A percentile compares a stretch with the other conserved stretches of the same genome.
Conservation (phyloP, 306 rosid genomes). For the Phaseolus lunatus region DNA sequence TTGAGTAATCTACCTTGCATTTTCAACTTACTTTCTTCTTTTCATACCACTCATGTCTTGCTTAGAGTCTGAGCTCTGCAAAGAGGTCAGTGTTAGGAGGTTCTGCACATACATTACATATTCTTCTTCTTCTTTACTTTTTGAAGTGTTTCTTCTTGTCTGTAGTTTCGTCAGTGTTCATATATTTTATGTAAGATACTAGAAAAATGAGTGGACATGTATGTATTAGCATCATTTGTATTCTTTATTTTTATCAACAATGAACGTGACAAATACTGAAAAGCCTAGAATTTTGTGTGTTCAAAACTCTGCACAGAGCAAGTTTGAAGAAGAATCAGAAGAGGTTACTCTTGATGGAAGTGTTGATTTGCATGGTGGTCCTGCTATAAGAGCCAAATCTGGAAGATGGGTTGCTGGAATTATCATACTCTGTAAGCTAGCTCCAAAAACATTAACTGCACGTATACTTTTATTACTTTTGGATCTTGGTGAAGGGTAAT, state of each 20-base stretch:
- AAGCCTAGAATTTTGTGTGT: neutral
- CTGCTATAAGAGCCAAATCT: slow-evolving; percentile 83
- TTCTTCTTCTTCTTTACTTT: neutral
- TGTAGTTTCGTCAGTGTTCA: neutral
- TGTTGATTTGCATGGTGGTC: slow-evolving; percentile 78
- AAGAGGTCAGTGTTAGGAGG: slow-evolving; percentile 51
- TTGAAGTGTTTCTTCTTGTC: slow-evolving; percentile 5
- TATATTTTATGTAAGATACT: neutral
- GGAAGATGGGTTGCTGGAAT: slow-evolving; percentile 94
- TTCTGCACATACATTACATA: neutral
- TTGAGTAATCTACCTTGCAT: slow-evolving; percentile 35
- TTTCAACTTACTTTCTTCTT: slow-evolving; percentile 14
- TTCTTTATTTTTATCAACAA: neutral
- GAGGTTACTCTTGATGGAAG: slow-evolving; percentile 84
- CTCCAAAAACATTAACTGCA: neutral
- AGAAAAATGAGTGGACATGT: neutral
- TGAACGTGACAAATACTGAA: neutral
- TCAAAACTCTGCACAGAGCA: slow-evolving; percentile 42
- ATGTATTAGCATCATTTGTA: neutral
- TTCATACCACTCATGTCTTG: slow-evolving; percentile 56
- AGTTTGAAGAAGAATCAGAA: slow-evolving; percentile 64
- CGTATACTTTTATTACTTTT: neutral
- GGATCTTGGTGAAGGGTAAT: neutral
- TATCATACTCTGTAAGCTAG: slow-evolving; percentile 90
- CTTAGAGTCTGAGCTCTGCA: slow-evolving; percentile 57